Percentiles rank a stretch among this genome's conserved stretches.
Conservation (phyloP, 306 rosid species). For the Cicer chorassanicum region DNA sequence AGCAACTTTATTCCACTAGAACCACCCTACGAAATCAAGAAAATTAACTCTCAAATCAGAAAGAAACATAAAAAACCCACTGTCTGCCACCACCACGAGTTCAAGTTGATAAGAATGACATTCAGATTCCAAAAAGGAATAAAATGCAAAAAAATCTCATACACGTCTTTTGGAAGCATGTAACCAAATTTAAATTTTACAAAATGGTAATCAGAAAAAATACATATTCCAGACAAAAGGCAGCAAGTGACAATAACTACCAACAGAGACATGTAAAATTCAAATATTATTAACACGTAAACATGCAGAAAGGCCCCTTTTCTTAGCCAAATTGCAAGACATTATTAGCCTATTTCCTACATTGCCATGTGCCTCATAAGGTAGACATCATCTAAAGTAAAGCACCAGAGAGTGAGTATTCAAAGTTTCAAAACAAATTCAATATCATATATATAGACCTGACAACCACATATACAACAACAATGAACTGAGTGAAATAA, state of each 20-base stretch:
- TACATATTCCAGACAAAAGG: conserved; percentile 19
- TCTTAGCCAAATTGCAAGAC: conserved; percentile 19
- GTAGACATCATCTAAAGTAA: neutral
- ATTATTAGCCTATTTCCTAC: conserved; percentile 24
- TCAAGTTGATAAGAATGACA: conserved; percentile 23
- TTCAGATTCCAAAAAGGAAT: conserved; percentile 11
- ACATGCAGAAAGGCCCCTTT: conserved; percentile 7
- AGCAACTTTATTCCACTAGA: conserved; percentile 70
- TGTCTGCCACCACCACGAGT: conserved; percentile 21
- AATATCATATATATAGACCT: conserved; percentile 18
- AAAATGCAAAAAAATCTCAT: conserved; percentile 30
- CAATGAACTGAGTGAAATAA: conserved; percentile 19
- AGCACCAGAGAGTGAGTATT: conserved; percentile 16
- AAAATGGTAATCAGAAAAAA: conserved; percentile 18
- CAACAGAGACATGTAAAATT: conserved; percentile 6
- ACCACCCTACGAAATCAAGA: conserved; percentile 80
- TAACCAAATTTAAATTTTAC: conserved; percentile 15
- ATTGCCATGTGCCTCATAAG: conserved; percentile 2
- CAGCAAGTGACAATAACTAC: neutral
- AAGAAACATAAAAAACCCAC: conserved; percentile 26
- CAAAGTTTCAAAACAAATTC: neutral
- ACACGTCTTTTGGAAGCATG: conserved; percentile 6
- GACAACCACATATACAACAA: neutral
- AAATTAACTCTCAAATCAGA: conserved; percentile 51
- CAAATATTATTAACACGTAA: conserved; percentile 16